Percentiles rank a stretch among this genome's conserved stretches.
phyloP scores from a whole-genome alignment of 2,329 filamentous ascomycete species.

The Helicocarpus griseus region DNA sequence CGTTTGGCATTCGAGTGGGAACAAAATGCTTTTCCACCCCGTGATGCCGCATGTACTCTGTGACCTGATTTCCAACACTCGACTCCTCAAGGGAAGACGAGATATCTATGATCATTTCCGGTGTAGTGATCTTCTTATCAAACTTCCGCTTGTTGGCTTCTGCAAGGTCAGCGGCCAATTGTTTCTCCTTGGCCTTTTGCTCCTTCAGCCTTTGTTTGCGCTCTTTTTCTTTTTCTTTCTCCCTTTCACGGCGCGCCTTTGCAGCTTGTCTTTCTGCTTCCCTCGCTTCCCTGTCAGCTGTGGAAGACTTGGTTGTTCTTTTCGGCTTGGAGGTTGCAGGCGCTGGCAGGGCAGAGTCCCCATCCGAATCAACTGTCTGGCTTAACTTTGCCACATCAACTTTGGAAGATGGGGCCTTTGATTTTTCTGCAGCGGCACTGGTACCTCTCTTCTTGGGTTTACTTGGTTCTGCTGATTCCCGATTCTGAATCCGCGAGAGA shows the following conservation, averaged over 20 bases:
- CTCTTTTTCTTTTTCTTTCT: conserved; percentile 49
- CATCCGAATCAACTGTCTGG: conserved; percentile 41
- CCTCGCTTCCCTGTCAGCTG: conserved; percentile 33
- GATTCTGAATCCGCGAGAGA: conserved; percentile 24
- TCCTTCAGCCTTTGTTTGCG: conserved; percentile 38
- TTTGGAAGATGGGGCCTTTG: conserved; percentile 2
- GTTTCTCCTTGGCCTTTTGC: conserved; percentile 53
- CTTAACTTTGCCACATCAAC: background rate
- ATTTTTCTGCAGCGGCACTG: conserved; percentile 13
- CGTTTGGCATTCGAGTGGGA: conserved; percentile 33
- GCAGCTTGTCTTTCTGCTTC: conserved; percentile 44
- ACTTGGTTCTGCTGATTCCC: conserved; percentile 4
- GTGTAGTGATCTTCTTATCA: conserved; percentile 62
- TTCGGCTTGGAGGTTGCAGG: conserved; percentile 41
- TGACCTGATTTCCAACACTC: conserved; percentile 33
- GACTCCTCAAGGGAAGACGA: conserved; percentile 45
- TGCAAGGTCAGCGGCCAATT: conserved; percentile 54
- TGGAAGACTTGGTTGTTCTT: conserved; percentile 24
- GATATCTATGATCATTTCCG: conserved; percentile 70
- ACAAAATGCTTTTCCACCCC: conserved; percentile 34
- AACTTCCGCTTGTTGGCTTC: conserved; percentile 64
- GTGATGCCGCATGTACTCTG: conserved; percentile 34
- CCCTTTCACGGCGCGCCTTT: conserved; percentile 41
- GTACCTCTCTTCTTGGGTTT: conserved; percentile 10
- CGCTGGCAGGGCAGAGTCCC: conserved; percentile 23